Conservation (phyloP, 768 basidiomycete genomes). For the Scleroderma citrinum region DNA sequence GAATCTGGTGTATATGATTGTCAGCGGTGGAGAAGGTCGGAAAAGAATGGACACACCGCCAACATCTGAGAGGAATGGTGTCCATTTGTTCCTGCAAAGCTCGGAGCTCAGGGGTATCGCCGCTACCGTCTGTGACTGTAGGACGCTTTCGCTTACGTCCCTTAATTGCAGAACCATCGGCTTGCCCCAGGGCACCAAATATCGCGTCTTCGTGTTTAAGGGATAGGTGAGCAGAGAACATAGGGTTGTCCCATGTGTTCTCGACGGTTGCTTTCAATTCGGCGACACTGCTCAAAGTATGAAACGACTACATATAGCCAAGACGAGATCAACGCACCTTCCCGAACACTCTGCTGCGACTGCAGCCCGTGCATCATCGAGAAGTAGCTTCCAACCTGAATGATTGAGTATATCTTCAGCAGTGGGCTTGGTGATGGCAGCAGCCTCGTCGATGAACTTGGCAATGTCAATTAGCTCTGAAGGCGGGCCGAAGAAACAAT, state of each 20-base stretch:
- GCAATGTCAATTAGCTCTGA: constrained; percentile 48
- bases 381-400: constrained; percentile 18
- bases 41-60: constrained; percentile 43
- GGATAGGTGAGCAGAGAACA: constrained; percentile 49
- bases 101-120: constrained; percentile 42
- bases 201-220: constrained; percentile 48
- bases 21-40: neutral
- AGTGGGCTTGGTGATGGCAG: constrained; percentile 8
- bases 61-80: constrained; percentile 46
- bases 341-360: constrained; percentile 36
- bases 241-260: constrained; percentile 49
- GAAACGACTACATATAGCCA: neutral
- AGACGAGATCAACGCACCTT: constrained; percentile 26
- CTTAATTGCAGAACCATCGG: constrained; percentile 22
- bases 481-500: constrained; percentile 59
- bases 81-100: constrained; percentile 49
- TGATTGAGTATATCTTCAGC: constrained; percentile 9
- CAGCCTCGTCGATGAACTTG: constrained; percentile 37
- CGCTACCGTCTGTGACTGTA: constrained; percentile 10
- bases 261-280: constrained; percentile 43
- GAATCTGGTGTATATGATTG: constrained; percentile 35
- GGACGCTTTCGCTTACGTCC: constrained; percentile 34
- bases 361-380: constrained; percentile 21
- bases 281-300: constrained; percentile 36
- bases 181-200: constrained; percentile 28